These are phyloP conservation scores for Bipolaris victoriae DNA, from an alignment of 2,329 filamentous ascomycete species.

Conservation along the genomic window DNA sequence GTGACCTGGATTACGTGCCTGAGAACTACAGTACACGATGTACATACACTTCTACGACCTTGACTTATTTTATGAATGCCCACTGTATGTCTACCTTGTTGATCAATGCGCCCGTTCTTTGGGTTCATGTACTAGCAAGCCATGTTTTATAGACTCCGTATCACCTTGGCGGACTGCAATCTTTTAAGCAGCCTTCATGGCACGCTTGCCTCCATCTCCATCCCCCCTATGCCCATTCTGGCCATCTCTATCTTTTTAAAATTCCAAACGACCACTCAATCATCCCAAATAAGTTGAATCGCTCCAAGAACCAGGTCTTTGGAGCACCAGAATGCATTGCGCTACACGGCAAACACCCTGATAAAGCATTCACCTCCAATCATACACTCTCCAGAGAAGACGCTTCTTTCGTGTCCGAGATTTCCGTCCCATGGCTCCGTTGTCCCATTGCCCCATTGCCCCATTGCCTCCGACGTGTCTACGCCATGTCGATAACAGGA, in stretches of 20 bases:
- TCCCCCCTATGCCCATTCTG: not conserved
- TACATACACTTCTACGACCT: not conserved
- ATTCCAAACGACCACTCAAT: too few relatives aligned
- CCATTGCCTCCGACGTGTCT: too few relatives aligned
- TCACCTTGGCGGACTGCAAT: too few relatives aligned
- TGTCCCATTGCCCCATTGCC: too few relatives aligned
- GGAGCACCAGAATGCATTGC: not conserved
- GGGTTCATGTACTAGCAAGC: too few relatives aligned
- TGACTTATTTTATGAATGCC: not conserved
- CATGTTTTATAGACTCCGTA: too few relatives aligned
- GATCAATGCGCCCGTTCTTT: too few relatives aligned
- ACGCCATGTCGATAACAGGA: slow-evolving; percentile 11
- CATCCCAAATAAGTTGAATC: not conserved
- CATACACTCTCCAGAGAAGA: slow-evolving; percentile 2
- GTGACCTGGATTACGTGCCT: not conserved
- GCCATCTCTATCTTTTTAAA: not conserved
- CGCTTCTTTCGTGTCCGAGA: slow-evolving; percentile 5
- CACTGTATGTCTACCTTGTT: not conserved
- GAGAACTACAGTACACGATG: not conserved
- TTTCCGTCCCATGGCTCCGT: slow-evolving; percentile 1
- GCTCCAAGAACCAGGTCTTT: not conserved
- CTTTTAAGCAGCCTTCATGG: too few relatives aligned
- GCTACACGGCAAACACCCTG: not conserved
- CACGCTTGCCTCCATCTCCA: too few relatives aligned
- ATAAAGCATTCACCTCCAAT: slow-evolving; percentile 1